These are phyloP conservation scores for Arthrobotrys sinensis DNA, from an alignment of 2,329 filamentous ascomycete species.

Conservation along the genomic window DNA sequence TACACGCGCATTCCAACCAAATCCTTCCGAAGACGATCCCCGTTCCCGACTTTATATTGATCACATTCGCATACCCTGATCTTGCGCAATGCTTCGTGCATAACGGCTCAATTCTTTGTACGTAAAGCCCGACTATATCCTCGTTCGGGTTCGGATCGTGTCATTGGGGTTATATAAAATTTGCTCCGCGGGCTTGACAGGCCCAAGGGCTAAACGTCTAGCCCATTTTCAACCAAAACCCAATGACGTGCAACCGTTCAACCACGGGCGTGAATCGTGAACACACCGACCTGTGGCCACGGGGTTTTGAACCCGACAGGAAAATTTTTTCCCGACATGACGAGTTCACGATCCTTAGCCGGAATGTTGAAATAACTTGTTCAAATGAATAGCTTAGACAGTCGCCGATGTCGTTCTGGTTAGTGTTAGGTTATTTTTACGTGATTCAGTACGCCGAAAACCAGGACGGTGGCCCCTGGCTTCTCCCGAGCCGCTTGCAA, in stretches of 20 bases:
- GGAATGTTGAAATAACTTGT: conserved; percentile 29
- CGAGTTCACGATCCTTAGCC: conserved; percentile 16
- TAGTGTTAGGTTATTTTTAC: conserved; percentile 61
- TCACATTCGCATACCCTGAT: conserved; percentile 30
- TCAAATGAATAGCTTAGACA: conserved; percentile 16
- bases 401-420: conserved; percentile 49
- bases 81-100: conserved; percentile 42
- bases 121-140: conserved; percentile 51
- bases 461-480: conserved; percentile 2
- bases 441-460: conserved; percentile 52
- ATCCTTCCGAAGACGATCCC: conserved; percentile 19
- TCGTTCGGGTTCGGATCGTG: conserved; percentile 32
- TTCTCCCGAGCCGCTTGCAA: conserved; percentile 9
- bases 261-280: conserved; percentile 38
- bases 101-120: conserved; percentile 35
- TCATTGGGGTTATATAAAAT: conserved; percentile 20
- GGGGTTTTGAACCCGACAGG: conserved; percentile 15
- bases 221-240: neutral
- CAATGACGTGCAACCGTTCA: conserved; percentile 42
- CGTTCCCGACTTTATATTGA: conserved; percentile 23
- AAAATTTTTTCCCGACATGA: conserved; percentile 32
- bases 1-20: conserved; percentile 7
- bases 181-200: neutral
- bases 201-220: conserved; percentile 15
- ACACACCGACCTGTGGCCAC: conserved; percentile 31